These are phyloP conservation scores for Cladophialophora yegresii DNA, from an alignment of 2,329 filamentous ascomycete species.

Conservation along the genomic window DNA sequence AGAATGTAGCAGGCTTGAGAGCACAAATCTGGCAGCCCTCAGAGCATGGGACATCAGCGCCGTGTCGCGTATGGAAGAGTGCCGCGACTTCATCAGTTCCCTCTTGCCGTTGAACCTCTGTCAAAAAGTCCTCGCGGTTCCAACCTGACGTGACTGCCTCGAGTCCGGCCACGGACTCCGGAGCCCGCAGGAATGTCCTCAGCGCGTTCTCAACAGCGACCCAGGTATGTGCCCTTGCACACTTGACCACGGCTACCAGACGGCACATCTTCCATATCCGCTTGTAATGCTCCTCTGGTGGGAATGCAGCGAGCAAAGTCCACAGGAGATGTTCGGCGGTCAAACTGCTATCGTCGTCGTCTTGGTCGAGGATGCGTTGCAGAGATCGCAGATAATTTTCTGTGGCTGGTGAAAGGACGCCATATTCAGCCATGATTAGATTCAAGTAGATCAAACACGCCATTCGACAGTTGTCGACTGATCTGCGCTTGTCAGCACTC, in stretches of 20 bases:
- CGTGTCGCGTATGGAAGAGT: not conserved
- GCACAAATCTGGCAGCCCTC: conserved; percentile 20
- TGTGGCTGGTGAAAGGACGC: conserved; percentile 15
- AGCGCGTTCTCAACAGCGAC: conserved; percentile 17
- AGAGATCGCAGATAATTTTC: conserved; percentile 18
- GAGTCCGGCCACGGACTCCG: conserved; percentile 8
- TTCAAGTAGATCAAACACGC: conserved; percentile 25
- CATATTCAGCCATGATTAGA: conserved; percentile 21
- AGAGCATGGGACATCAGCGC: conserved; percentile 7
- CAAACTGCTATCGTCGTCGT: conserved; percentile 23
- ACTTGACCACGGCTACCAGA: conserved; percentile 22
- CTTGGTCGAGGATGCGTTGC: conserved; percentile 18
- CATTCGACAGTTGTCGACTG: conserved; percentile 24
- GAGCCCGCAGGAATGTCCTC: conserved; percentile 13
- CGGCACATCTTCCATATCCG: conserved; percentile 22
- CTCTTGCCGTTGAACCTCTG: not conserved
- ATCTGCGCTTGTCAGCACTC: conserved; percentile 22
- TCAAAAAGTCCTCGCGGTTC: conserved; percentile 7
- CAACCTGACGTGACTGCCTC: conserved; percentile 7
- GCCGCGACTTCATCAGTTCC: not conserved
- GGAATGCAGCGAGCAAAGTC: conserved; percentile 18
- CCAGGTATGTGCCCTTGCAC: conserved; percentile 12
- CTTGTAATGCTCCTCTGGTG: conserved; percentile 9
- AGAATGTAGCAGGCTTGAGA: conserved; percentile 18
- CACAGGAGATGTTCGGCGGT: conserved; percentile 25